Evolutionary conservation across 2,329 filamentous ascomycete genomes (phyloP), one percentile per base, ranked within the genome.

Genomic region (Zalaria obscura): DNA sequence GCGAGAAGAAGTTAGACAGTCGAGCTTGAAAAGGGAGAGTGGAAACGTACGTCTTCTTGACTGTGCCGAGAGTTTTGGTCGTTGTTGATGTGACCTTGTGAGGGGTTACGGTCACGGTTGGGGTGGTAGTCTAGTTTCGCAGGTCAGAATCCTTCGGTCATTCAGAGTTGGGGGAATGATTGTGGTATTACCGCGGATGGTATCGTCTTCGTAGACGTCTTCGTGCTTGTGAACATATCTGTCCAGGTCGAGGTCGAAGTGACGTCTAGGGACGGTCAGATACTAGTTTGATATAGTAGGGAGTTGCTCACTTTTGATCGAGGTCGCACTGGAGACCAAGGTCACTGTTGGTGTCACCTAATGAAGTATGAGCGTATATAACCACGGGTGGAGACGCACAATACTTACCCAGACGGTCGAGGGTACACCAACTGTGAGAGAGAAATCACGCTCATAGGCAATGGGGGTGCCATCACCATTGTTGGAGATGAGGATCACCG

Each of bases 381-480:
- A 52, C 47, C 33, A 18, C 18, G 18, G 18, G 18, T 18, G 18
- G 18, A 18, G 18, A 18, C 18, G 18, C 18, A 18, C 18, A 18
- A 18, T 18, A 18, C 18, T 18, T 25, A 43, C 41, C 3, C 55
- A 59, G 9, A 42, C 48, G 5, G 58, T 61, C 1, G 45, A 41
- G 29, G 57, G 56, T 5, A 52, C 44, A 4, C 57, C 62, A 36
- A 64, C 62, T 18, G 47, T 52, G 3, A 66, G 50, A 7, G 35
- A 56, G 49, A 54, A 59, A 53, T 65, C 62, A 52, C 66, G 57
- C 48, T 68, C 53, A 55, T 61, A 67, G 11, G 61, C 65, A 39
- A 68, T 66, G 1, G 66, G 64, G 25, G 60, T 55, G 11, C 59
- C 63, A 35, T 60, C 53, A 32, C 57, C 64, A 47, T 68, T 64